These are phyloP conservation scores for Xylariaceae sp. DNA, from an alignment of 2,329 filamentous ascomycete genomes.

Conservation along the genomic window DNA sequence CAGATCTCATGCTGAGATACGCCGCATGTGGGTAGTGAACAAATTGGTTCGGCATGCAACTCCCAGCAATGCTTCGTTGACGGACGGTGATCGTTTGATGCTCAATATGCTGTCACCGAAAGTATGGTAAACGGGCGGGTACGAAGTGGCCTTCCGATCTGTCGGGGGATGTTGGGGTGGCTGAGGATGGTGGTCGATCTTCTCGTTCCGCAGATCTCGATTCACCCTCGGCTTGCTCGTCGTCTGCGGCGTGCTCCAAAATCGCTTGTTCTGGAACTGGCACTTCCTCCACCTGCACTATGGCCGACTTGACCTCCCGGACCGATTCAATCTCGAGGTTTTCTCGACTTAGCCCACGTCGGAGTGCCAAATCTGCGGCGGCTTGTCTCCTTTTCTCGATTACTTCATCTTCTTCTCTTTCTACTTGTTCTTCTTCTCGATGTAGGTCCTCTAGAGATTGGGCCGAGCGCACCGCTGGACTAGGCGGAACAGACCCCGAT, in stretches of 20 bases:
- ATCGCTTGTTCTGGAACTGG: slow-evolving; percentile 31
- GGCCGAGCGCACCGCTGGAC: slow-evolving; percentile 42
- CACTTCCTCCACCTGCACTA: slow-evolving; percentile 34
- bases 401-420: slow-evolving; percentile 56
- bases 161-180: slow-evolving; percentile 13
- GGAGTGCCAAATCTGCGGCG: slow-evolving; percentile 53
- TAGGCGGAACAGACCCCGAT: slow-evolving; percentile 36
- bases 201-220: slow-evolving; percentile 10
- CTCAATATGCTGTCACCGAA: slow-evolving; percentile 41
- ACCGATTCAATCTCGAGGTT: slow-evolving; percentile 41
- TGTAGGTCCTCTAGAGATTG: slow-evolving; percentile 56
- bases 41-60: not conserved
- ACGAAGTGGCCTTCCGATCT: slow-evolving; percentile 47
- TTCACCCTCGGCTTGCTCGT: slow-evolving; percentile 16
- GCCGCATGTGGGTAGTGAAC: not conserved
- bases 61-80: not conserved
- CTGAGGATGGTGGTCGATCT: slow-evolving; percentile 5
- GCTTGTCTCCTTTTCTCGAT: slow-evolving; percentile 56
- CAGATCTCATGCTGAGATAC: not conserved
- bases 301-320: slow-evolving; percentile 37
- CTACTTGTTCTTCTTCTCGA: slow-evolving; percentile 55
- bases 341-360: slow-evolving; percentile 49
- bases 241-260: slow-evolving; percentile 30
- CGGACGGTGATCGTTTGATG: not conserved
- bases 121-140: slow-evolving; percentile 61